phyloP scores from a whole-genome alignment of 164 flowering plant genomes.

The Vitis cinerea region DNA sequence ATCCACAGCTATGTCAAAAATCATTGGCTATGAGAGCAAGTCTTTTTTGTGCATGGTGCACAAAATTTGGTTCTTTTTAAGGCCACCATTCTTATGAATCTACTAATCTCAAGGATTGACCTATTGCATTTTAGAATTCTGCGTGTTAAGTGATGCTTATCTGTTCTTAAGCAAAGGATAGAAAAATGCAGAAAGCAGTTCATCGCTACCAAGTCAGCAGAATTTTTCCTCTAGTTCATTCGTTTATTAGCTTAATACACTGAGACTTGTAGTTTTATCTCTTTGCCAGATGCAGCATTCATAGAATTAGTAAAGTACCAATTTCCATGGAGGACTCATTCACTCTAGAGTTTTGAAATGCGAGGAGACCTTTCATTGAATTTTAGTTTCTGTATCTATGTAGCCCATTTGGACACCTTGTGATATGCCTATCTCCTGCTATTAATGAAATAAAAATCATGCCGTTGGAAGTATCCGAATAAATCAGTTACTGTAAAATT shows the following conservation, averaged over 20 bases:
- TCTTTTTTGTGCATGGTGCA: too few species aligned
- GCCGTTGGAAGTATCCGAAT: too few species aligned
- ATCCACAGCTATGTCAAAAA: too few species aligned
- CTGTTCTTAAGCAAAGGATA: not conserved
- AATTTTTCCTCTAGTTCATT: not conserved
- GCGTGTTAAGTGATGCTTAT: not conserved
- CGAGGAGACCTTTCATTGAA: not conserved
- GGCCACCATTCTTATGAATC: too few species aligned
- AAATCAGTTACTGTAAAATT: too few species aligned
- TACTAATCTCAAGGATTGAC: too few species aligned
- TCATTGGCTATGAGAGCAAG: too few species aligned
- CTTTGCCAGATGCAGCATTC: not conserved
- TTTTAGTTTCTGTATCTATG: not conserved
- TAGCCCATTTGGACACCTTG: not conserved
- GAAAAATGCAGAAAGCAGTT: conserved; percentile 1
- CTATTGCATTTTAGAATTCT: too few species aligned
- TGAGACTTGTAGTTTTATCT: not conserved
- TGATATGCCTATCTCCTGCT: too few species aligned
- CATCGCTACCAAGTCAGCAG: not conserved
- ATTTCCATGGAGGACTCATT: not conserved
- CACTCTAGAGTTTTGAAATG: not conserved
- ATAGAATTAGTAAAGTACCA: too few species aligned
- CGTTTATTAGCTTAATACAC: not conserved
- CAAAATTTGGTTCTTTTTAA: too few species aligned
- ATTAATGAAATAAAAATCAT: too few species aligned